A percentile compares a stretch with the other conserved stretches of the same genome.
Evolutionary conservation across 352 stramenopile genomes (phyloP).

Genomic region (Phytophthora litchii): DNA sequence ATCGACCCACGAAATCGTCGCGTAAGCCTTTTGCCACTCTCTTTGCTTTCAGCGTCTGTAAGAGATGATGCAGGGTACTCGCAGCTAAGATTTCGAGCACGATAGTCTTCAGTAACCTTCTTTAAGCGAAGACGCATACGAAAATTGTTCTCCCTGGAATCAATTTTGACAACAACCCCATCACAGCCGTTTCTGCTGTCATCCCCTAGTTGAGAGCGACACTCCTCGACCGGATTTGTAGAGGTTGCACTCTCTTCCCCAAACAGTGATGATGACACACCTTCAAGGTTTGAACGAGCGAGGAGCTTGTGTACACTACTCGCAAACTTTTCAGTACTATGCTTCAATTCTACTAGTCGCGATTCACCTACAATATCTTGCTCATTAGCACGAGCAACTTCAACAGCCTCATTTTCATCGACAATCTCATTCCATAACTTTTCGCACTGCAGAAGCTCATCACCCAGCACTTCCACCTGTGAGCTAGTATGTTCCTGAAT

Average conservation of each 20-base stretch:
- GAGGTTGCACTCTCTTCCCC: slow-evolving; percentile 6
- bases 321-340: slow-evolving; percentile 76
- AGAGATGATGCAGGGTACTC: slow-evolving; percentile 55
- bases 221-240: not conserved
- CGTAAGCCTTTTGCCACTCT: slow-evolving; percentile 35
- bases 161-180: slow-evolving; percentile 63
- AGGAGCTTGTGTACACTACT: slow-evolving; percentile 83
- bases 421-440: slow-evolving; percentile 61
- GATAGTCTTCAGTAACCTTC: slow-evolving; percentile 64
- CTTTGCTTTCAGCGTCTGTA: slow-evolving; percentile 53
- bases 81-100: slow-evolving; percentile 68
- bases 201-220: not conserved
- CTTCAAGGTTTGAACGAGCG: slow-evolving; percentile 31
- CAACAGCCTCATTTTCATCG: slow-evolving; percentile 42
- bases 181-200: slow-evolving; percentile 14
- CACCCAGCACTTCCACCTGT: slow-evolving; percentile 54
- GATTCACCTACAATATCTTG: slow-evolving; percentile 44
- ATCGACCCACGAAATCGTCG: slow-evolving; percentile 41
- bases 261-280: slow-evolving; percentile 4
- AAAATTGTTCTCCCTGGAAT: slow-evolving; percentile 69
- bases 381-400: slow-evolving; percentile 31
- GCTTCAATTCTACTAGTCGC: slow-evolving; percentile 64
- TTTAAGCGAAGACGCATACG: slow-evolving; percentile 82
- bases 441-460: slow-evolving; percentile 61
- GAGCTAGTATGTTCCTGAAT: slow-evolving; percentile 57